A percentile compares a stretch with the other conserved stretches of the same genome.
Evolutionary conservation across 2,329 filamentous ascomycete species (phyloP).

Genomic region (Penicillium capsulatum): DNA sequence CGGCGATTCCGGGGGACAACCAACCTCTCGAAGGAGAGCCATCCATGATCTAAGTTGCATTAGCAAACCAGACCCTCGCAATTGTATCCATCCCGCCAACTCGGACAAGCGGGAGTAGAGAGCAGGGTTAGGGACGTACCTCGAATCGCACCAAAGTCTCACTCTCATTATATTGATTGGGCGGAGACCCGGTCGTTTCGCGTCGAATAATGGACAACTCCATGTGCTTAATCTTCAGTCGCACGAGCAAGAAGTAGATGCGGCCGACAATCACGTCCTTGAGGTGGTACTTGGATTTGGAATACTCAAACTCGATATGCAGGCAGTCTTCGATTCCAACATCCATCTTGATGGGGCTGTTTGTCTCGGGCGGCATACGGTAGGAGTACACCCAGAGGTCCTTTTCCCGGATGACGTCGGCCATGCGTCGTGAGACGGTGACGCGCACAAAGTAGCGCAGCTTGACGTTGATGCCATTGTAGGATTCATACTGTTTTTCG

Average conservation of each 20-base stretch:
- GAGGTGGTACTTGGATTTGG: conserved; percentile 97
- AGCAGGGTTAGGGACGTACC: conserved; percentile 45
- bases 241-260: conserved; percentile 96
- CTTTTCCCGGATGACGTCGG: conserved; percentile 97
- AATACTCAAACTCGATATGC: conserved; percentile 99
- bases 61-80: conserved; percentile 32
- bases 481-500: conserved; percentile 99
- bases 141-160: conserved; percentile 97
- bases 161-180: conserved; percentile 99
- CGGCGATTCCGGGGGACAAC: conserved; percentile 14
- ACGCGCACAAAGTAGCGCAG: conserved; percentile 97
- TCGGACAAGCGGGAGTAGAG: no score
- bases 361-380: conserved; percentile 95
- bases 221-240: conserved; percentile 99
- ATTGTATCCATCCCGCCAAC: neutral
- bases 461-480: conserved; percentile 99
- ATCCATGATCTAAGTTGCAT: conserved; percentile 73
- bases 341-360: conserved; percentile 99
- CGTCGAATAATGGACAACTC: conserved; percentile 95
- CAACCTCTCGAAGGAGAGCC: conserved; percentile 92
- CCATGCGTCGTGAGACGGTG: conserved; percentile 94
- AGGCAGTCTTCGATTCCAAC: conserved; percentile 98
- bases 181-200: conserved; percentile 92
- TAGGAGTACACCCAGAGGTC: conserved; percentile 99
- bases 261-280: conserved; percentile 98